Percentiles rank a stretch among this genome's conserved stretches.
Conservation (phyloP, 257 asterid genomes). For the Ajuga chamaepitys region DNA sequence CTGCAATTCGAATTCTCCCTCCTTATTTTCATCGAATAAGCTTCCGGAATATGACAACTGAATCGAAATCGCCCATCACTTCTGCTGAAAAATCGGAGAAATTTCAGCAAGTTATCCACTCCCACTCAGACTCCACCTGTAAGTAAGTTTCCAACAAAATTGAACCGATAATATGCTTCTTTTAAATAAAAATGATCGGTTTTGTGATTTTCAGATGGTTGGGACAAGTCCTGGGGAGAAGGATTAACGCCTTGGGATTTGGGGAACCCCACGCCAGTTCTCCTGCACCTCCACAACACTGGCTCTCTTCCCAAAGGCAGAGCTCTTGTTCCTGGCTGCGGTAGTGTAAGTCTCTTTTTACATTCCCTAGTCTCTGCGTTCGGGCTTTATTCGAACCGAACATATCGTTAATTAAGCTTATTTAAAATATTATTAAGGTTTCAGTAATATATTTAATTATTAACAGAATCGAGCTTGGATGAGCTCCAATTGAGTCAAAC, state of each 20-base stretch:
- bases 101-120: constrained; percentile 40
- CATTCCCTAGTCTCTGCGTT: no score
- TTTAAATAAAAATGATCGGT: background rate
- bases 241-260: constrained; percentile 90
- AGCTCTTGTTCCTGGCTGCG: constrained; percentile 88
- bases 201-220: constrained; percentile 37
- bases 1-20: constrained; percentile 1
- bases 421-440: no score
- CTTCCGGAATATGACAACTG: constrained; percentile 18
- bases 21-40: background rate
- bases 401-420: no score
- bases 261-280: constrained; percentile 74
- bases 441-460: no score
- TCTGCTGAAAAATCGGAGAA: constrained; percentile 20
- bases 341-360: constrained; percentile 47
- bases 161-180: background rate
- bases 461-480: no score
- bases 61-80: background rate
- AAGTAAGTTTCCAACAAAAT: constrained; percentile 10
- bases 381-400: no score
- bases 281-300: constrained; percentile 51
- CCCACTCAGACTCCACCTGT: constrained; percentile 46
- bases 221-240: constrained; percentile 78
- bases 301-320: constrained; percentile 72
- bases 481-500: no score